Evolutionary conservation across 2,329 filamentous ascomycete species (phyloP).

Genomic region (Sporothrix curviconia): DNA sequence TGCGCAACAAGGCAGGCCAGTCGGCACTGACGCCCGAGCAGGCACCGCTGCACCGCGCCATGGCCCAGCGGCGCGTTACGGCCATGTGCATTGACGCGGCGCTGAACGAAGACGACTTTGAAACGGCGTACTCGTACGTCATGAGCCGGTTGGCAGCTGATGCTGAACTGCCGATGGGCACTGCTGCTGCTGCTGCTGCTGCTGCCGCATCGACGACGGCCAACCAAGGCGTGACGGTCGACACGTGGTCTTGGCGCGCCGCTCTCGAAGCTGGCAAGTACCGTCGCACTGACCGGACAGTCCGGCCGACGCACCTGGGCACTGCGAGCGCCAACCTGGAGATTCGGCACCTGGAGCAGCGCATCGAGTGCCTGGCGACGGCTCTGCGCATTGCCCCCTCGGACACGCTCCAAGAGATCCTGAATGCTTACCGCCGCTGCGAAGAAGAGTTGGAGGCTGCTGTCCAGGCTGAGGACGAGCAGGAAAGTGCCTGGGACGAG

Average conservation of each 20-base stretch:
- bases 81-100: constrained; percentile 77
- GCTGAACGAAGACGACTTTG: constrained; percentile 70
- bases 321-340: constrained; percentile 53
- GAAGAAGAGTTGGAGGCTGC: constrained; percentile 69
- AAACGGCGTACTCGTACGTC: constrained; percentile 80
- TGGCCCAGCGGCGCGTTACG: constrained; percentile 59
- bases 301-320: constrained; percentile 53
- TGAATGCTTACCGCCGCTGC: constrained; percentile 68
- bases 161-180: constrained; percentile 16
- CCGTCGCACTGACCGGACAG: constrained; percentile 47
- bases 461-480: constrained; percentile 58
- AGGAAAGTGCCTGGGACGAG: constrained; percentile 65
- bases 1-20: constrained; percentile 24
- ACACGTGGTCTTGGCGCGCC: constrained; percentile 72
- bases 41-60: constrained; percentile 26
- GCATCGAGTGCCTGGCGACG: constrained; percentile 71
- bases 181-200: constrained; percentile 8
- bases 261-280: constrained; percentile 74
- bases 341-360: constrained; percentile 69
- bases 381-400: constrained; percentile 68
- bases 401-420: constrained; percentile 63
- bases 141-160: constrained; percentile 56
- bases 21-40: constrained; percentile 23
- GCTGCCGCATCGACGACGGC: constrained; percentile 17
- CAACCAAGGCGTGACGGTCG: constrained; percentile 23